Evolutionary conservation across 495 filamentous ascomycete species (phyloP), one percentile per base, ranked within the genome.

Genomic region (Lasiosphaeria ovina): DNA sequence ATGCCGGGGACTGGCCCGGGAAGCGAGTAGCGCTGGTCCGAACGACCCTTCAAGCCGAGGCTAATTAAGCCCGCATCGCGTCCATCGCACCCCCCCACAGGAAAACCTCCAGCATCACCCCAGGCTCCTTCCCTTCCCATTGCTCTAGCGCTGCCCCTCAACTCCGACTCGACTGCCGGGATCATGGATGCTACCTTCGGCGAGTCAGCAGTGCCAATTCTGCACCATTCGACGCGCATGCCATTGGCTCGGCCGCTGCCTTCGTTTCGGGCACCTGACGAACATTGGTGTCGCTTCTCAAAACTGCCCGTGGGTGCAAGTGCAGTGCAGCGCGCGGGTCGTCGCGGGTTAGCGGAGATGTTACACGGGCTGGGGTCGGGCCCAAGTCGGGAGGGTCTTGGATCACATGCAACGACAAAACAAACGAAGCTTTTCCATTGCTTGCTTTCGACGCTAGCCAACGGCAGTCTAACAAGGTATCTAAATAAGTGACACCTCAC

Each of bases 11-110:
- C 24, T 24, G 24, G 24, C 24, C 24, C 24, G 24, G 24, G 24
- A 24, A 24, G 24, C 24, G 24, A 36, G 35, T 54, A 59, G 66
- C 60, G 60, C 48, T 65, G 54, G 68, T 59, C 68, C 67, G 65
- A 65, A 55, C 48, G 59, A 61, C 58, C 66, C 60, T 55, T 62
- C 61, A 49, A 72, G 66, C 70, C 70, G 70, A 72, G 70, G 70
- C 66, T 67, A 67, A 69, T 59, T 69, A 65, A 61, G 12, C 6
- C 12, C 4, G 12, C 44, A n/a, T n/a, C 44, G 12, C 44, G 2
- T n/a, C 44, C 12, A 11, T 4, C 12, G 16, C 12, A 42, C 12
- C 4, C 12, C 42, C 42, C 42, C 42, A n/a, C 11, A 45, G 12
- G 11, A 45, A n/a, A 45, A 12, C 11, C 4, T 14, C 6, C 42